phyloP scores from a whole-genome alignment of 495 filamentous ascomycete species.

The Aspergillus heteromorphus region DNA sequence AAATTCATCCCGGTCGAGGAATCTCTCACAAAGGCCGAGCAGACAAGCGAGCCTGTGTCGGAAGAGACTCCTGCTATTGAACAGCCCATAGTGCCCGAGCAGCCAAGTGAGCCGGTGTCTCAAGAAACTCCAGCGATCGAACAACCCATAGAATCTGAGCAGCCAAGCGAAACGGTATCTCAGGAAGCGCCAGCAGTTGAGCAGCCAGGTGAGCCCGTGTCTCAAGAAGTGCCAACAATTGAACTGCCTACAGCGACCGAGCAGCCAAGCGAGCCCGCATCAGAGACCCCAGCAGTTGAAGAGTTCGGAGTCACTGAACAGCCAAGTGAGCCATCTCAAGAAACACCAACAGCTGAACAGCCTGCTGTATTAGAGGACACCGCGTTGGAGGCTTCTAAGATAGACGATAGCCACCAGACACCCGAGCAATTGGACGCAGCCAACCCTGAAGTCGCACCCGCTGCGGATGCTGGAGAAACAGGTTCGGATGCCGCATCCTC shows the following conservation, averaged over 20 bases:
- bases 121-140: background rate
- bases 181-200: background rate
- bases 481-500: slow-evolving; percentile 10
- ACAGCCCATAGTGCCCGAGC: background rate
- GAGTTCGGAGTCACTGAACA: too few relatives aligned
- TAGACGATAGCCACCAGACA: background rate
- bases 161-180: background rate
- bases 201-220: too few relatives aligned
- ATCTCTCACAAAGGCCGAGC: background rate
- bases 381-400: background rate
- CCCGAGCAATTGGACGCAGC: background rate
- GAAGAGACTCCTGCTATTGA: background rate
- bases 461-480: slow-evolving; percentile 11
- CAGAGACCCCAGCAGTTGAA: too few relatives aligned
- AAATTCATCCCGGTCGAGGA: background rate
- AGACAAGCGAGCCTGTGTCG: background rate
- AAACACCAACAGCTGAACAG: background rate
- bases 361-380: background rate
- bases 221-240: too few relatives aligned
- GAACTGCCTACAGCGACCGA: too few relatives aligned
- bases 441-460: background rate
- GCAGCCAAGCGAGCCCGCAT: too few relatives aligned
- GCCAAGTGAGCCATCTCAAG: background rate
- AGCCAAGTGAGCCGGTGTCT: background rate
- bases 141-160: background rate